phyloP scores from a whole-genome alignment of 164 flowering plant genomes.

The Litsea cubeba region DNA sequence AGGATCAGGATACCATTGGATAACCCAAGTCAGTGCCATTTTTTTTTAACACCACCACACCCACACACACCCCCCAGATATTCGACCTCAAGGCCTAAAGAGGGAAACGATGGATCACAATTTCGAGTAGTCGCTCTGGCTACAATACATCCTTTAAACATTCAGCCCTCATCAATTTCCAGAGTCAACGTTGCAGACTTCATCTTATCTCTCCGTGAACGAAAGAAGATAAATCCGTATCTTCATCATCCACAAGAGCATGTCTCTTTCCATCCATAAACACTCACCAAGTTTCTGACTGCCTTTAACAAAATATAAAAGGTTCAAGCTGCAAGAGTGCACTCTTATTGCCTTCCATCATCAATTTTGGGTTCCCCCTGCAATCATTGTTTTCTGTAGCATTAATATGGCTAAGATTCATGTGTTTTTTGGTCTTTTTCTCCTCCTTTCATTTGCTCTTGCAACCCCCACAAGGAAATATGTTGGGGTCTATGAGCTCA shows the following conservation, averaged over 20 bases:
- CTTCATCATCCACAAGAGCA: background rate
- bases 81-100: too few relatives aligned
- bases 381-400: background rate
- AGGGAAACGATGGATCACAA: too few relatives aligned
- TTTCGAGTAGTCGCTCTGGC: too few relatives aligned
- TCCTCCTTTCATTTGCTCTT: constrained; percentile 8
- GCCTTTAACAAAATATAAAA: background rate
- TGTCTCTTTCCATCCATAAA: background rate
- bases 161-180: too few relatives aligned
- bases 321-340: background rate
- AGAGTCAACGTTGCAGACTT: too few relatives aligned
- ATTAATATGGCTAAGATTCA: constrained; percentile 18
- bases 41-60: too few relatives aligned
- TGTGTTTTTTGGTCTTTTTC: constrained; percentile 12
- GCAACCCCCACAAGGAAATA: constrained; percentile 9
- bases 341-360: background rate
- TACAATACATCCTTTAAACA: too few relatives aligned
- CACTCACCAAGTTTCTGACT: background rate
- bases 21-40: too few relatives aligned
- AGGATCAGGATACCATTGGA: too few relatives aligned
- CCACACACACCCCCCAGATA: too few relatives aligned
- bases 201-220: too few relatives aligned
- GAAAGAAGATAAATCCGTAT: background rate
- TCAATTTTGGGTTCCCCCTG: background rate
- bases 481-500: constrained; percentile 45